Conservation (phyloP, 1,139 yeast species). For the Hyphopichia wangnamkhiaoensis region DNA sequence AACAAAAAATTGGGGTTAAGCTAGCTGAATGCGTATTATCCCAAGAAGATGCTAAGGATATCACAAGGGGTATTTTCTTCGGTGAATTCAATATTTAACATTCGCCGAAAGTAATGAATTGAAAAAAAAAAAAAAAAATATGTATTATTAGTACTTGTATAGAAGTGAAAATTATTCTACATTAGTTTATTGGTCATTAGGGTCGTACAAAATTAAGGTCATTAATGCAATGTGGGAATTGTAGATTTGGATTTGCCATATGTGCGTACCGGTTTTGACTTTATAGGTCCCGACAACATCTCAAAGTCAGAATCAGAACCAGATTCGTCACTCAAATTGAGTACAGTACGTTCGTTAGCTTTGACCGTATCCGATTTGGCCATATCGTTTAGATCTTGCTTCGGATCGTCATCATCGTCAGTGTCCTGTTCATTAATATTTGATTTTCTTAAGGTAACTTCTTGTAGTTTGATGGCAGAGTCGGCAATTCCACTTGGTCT, state of each 20-base stretch:
- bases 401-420: not conserved
- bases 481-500: not conserved
- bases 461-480: not conserved
- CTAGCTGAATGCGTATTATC: constrained; percentile 53
- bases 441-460: not conserved
- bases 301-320: constrained; percentile 3
- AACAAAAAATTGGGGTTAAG: constrained; percentile 60
- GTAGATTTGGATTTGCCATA: not conserved
- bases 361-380: no score
- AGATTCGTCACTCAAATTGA: not conserved
- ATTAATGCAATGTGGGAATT: not conserved
- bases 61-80: constrained; percentile 73
- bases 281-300: not conserved
- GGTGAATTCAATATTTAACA: constrained; percentile 46
- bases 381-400: no score
- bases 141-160: constrained; percentile 9
- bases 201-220: not conserved
- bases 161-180: not conserved
- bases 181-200: not conserved
- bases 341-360: no score
- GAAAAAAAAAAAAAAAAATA: no score
- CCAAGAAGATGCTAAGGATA: constrained; percentile 54
- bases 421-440: not conserved
- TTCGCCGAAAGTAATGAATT: no score
- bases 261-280: not conserved